Evolutionary conservation across 768 basidiomycete genomes (phyloP), one percentile per base, ranked within the genome.

Genomic region (Phaeolepiota aurea): DNA sequence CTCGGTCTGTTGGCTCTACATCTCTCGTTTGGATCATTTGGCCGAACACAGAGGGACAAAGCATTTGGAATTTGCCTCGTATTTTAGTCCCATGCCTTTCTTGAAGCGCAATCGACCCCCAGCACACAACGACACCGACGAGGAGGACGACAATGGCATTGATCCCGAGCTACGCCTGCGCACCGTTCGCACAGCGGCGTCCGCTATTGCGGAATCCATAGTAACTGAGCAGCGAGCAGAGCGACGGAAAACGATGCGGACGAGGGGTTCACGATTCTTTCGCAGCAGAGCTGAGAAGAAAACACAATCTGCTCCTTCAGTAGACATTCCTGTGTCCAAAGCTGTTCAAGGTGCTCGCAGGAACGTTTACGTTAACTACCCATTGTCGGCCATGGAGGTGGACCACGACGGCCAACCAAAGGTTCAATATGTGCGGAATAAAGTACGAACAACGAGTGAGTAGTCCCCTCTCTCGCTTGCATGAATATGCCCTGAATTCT

Each of bases 371-470:
- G 77, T 96, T 45, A 94, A 94, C 52, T 55, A 72, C 30, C 75
- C 80, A 1, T 64, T 87, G 21, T 69, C 82, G 4, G 64, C 74
- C 15, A 62, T 69, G 48, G 83, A 91, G 59, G 59, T 83, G 30
- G 80, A 83, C 52, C 59, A 66, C 2, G 54, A 76, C 36, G 88
- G 87, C n/a, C 85, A 93, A 43, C 91, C 88, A 0, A 62, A 74
- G 40, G 77, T 64, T 28, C 74, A 77, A n/a, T 97, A 92, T 61
- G 75, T 77, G 20, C 68, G 93, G 53, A 97, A 96, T 58, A 97
- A 96, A 74, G 90, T 97, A 47, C 72, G 85, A 54, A 96, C 93
- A 30, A 87, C 84, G 49, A 94, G 89, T 91, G 60, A 65, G 86
- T 77, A 10, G 9, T 5, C 42, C 20, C 32, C 35, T 31, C 15